Conservation (phyloP, 2,329 filamentous ascomycete genomes). For the Acephala macrosclerotiorum region DNA sequence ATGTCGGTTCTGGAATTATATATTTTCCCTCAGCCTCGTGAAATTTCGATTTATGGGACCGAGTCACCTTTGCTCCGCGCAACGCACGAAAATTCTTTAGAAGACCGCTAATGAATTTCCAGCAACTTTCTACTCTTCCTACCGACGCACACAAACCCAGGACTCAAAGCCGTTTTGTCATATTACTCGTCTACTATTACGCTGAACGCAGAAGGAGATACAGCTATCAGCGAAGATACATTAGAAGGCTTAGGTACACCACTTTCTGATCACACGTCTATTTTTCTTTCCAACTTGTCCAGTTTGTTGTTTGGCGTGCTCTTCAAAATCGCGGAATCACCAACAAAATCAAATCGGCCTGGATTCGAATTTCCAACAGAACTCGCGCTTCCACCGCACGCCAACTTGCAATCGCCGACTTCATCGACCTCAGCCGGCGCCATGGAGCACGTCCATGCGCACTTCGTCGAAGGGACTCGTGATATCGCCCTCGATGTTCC, state of each 20-base stretch:
- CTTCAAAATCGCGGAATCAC: constrained; percentile 65
- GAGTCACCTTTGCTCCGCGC: background rate
- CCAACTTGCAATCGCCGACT: constrained; percentile 12
- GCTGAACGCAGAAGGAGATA: constrained; percentile 93
- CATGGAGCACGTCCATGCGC: constrained; percentile 29
- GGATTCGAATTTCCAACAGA: background rate
- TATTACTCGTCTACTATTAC: constrained; percentile 92
- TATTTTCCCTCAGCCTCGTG: background rate
- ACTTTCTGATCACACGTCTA: constrained; percentile 59
- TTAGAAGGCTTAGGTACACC: constrained; percentile 94
- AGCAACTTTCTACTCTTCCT: constrained; percentile 96
- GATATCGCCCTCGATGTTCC: constrained; percentile 9
- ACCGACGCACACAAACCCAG: constrained; percentile 68
- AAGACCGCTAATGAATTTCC: constrained; percentile 24
- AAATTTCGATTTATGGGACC: background rate
- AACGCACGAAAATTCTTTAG: background rate
- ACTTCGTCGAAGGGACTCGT: constrained; percentile 25
- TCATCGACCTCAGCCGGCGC: background rate
- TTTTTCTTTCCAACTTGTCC: constrained; percentile 64
- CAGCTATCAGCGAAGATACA: constrained; percentile 87
- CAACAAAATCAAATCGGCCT: constrained; percentile 23
- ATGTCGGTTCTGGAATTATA: background rate
- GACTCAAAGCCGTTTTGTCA: constrained; percentile 82
- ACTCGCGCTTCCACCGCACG: background rate
- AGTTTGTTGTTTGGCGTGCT: constrained; percentile 73